phyloP scores from a whole-genome alignment of 768 basidiomycete genomes.

The Kwoniella europaea region DNA sequence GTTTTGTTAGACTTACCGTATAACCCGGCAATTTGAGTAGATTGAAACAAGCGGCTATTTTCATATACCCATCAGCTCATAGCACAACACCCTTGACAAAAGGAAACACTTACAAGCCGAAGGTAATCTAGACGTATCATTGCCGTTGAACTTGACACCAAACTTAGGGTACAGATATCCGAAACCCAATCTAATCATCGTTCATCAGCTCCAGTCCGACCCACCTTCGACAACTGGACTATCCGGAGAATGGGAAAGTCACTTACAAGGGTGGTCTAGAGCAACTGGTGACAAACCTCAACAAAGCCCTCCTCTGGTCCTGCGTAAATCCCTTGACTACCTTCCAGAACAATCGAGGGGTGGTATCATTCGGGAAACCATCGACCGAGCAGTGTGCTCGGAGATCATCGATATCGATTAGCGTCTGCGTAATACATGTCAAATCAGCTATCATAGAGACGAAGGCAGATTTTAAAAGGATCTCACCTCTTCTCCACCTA shows the following conservation, averaged over 20 bases:
- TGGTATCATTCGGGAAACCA: constrained; percentile 77
- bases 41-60: constrained; percentile 89
- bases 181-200: constrained; percentile 51
- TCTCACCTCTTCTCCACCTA: constrained; percentile 76
- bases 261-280: constrained; percentile 81
- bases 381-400: constrained; percentile 72
- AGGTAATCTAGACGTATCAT: constrained; percentile 62
- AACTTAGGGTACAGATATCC: constrained; percentile 75
- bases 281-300: constrained; percentile 92
- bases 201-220: constrained; percentile 58
- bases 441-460: background rate
- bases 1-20: constrained; percentile 25
- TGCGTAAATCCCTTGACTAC: constrained; percentile 80
- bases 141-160: constrained; percentile 79
- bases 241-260: background rate
- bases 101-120: constrained; percentile 44
- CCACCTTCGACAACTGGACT: constrained; percentile 66
- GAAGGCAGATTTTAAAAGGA: no score
- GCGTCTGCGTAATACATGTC: background rate
- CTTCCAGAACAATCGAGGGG: constrained; percentile 82
- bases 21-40: constrained; percentile 72
- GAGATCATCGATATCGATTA: constrained; percentile 80
- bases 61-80: constrained; percentile 43
- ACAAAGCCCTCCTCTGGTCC: constrained; percentile 74
- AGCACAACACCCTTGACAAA: background rate